Base-by-base conservation (phyloP, 345 rosid genomes). In the Sisymbrium irio region DNA sequence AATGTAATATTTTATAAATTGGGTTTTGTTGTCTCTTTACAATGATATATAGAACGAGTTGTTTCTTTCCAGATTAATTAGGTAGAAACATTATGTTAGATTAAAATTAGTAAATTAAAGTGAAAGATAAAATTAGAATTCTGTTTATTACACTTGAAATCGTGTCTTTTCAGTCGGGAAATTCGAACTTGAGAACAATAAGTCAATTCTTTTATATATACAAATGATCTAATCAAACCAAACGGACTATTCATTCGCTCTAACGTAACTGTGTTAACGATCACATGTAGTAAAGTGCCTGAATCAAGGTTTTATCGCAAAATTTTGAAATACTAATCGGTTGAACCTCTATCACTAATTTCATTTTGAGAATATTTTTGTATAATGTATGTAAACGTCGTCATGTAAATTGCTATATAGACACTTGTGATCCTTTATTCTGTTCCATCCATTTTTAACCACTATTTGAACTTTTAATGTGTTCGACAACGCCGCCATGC, bases 401-500 rank as follows among this genome's bases (percentile, higher is more conserved):
- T 41, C 72, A 74, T 46, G 49, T 36, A 32, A 55, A 47, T 9
- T 73, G 39, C 40, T 22, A 64, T 20, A 56, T 27, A 0, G 71
- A 56, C 49, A 74, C 66, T 65, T 56, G 71, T 65, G 22, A 9
- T 45, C 35, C 18, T 75, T 39, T 30, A 32, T 49, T 13, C 15
- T 25, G 49, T 65, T 65, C 58, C 41, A 28, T 45, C 65, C 18
- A 49, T 41, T 73, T 46, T 42, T n/a, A 40, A 32, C 11, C 9
- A 15, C 25, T 55, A 9, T 30, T 25, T 10, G 18, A 54, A 30
- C 54, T 74, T 47, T 30, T 40, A 67, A 28, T 3, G 58, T 68
- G 79, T 33, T 65, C 74, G 79, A 50, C 69, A 53, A 61, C 65
- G 69, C 79, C 79, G 69, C 64, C 74, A 68, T 61, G 64, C 64